Base-by-base conservation (phyloP, 164 flowering plant genomes). In the Hamamelis virginiana region DNA sequence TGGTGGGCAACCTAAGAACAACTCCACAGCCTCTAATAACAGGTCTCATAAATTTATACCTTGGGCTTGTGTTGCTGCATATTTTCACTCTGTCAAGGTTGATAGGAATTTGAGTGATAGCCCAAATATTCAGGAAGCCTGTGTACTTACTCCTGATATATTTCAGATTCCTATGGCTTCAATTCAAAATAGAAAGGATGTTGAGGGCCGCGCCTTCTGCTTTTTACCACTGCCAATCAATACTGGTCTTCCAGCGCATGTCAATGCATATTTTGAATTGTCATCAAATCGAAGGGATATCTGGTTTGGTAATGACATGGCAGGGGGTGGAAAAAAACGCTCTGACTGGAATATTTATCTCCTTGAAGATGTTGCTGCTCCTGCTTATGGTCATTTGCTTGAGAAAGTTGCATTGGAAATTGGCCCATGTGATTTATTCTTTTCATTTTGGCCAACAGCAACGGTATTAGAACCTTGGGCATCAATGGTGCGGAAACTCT, bases 221-320 rank as follows among this genome's bases (percentile, higher is more conserved):
- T 95, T 95, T 75, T 76, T 95, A 58, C 98, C 98, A 15, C 81
- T 95, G 64, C 98, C 98, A 43, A 85, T 95, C n/a, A 77, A 53
- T 65, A 95, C 98, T 23, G 91, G 97, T 74, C 94, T 95, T 70
- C 96, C 97, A 44, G 82, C 80, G 45, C 98, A 95, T 81, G 81
- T 95, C 25, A 95, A 95, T 88, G 94, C 97, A 50, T 95, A 89
- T 78, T 95, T 95, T 82, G 97, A 95, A 69, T 74, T 95, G 82
- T 92, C 98, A 72, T 95, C 98, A 48, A 95, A 95, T 71, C 73
- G 98, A 57, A 88, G 98, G 77, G 98, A 95, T 76, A 92, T 95
- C 71, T 95, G 97, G 98, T 92, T 91, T 82, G 97, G 98, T 23
- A 87, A 83, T 83, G 98, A 95, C 87, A 95, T 95, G 98, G 85